phyloP scores from a whole-genome alignment of 2,329 filamentous ascomycete genomes.

The Microascus cirrosus region DNA sequence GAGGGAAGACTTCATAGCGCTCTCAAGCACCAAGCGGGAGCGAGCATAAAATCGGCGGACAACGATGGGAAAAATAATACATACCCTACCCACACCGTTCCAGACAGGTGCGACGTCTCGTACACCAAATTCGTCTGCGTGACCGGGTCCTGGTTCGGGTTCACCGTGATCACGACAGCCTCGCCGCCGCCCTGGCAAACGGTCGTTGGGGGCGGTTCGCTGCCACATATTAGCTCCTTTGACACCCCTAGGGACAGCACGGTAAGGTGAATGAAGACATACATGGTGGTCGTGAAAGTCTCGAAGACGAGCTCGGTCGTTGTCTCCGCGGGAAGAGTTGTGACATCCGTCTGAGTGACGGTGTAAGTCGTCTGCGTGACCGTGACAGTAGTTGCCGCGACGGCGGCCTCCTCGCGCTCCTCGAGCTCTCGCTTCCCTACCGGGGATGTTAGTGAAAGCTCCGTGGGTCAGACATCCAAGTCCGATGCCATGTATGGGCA shows the following conservation, averaged over 20 bases:
- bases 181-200: constrained; percentile 17
- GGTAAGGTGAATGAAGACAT: neutral
- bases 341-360: constrained; percentile 21
- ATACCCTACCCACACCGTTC: constrained; percentile 24
- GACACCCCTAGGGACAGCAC: neutral
- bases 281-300: constrained; percentile 18
- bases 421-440: constrained; percentile 7
- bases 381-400: constrained; percentile 22
- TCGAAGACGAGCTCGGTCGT: constrained; percentile 20
- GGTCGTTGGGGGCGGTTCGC: constrained; percentile 20
- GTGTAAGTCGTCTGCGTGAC: constrained; percentile 23
- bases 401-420: constrained; percentile 10
- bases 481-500: neutral
- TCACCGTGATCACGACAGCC: constrained; percentile 18
- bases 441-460: neutral
- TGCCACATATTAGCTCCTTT: neutral
- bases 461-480: neutral
- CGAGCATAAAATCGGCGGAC: neutral
- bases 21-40: too few relatives aligned
- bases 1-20: neutral
- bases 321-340: constrained; percentile 18
- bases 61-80: constrained; percentile 6
- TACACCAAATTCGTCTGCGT: constrained; percentile 23
- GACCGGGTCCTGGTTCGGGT: constrained; percentile 14
- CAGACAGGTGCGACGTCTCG: constrained; percentile 18